A percentile compares a stretch with the other conserved stretches of the same genome.
These are phyloP conservation scores for Russula olivacea DNA, from an alignment of 768 basidiomycete species.

Conservation along the genomic window DNA sequence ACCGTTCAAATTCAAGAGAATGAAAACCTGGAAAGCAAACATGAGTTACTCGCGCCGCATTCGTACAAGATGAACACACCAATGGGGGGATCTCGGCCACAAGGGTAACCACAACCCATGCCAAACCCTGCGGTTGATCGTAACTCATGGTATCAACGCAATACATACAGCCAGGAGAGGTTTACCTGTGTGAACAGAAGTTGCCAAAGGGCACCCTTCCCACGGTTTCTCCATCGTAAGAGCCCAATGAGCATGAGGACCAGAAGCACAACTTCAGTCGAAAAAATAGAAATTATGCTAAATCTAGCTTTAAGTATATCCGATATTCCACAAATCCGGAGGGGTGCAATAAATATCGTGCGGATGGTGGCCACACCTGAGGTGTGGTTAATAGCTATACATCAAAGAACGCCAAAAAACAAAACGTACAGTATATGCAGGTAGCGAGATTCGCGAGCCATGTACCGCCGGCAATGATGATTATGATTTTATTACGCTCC, in stretches of 20 bases:
- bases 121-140: not conserved
- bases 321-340: not conserved
- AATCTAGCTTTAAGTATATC: not conserved
- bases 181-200: constrained; percentile 6
- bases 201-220: not conserved
- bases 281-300: not conserved
- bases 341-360: not conserved
- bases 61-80: not conserved
- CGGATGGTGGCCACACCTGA: not conserved
- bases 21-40: not conserved
- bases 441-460: not conserved
- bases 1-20: constrained; percentile 7
- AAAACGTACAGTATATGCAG: not conserved
- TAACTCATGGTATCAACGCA: not conserved
- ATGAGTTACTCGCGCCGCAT: not conserved
- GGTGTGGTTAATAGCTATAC: not conserved
- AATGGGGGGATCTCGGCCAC: constrained; percentile 4
- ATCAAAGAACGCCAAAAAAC: not conserved
- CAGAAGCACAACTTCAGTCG: not conserved
- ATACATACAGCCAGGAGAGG: not conserved
- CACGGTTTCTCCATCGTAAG: not conserved
- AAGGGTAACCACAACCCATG: not conserved
- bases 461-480: not conserved
- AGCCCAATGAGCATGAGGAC: not conserved
- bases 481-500: not conserved